Base-by-base conservation (phyloP, 352 stramenopile genomes). In the Pythium biforme region DNA sequence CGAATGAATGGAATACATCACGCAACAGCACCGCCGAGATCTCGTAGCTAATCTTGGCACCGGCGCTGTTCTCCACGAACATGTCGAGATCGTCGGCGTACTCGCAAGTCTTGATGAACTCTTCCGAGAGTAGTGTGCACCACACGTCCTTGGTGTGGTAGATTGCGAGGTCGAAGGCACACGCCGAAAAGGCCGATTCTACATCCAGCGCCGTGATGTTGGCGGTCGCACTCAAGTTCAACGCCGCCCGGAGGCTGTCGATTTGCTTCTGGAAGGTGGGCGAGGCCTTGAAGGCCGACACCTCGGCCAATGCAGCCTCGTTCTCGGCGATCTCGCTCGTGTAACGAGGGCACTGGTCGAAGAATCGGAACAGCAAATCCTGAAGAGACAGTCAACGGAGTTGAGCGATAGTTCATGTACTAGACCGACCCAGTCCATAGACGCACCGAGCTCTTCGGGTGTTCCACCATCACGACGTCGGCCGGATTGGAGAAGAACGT, bases 321-420 rank as follows among this genome's bases (percentile, higher is more conserved):
- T 89, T 88, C 0, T 72, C 61, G 29, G 72, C 74, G n/a, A 91
- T 72, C 1, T 85, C 70, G 22, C 54, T 59, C 26, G 73, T 66
- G 55, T 89, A 91, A 14, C 74, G 73, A 8, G 72, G 56, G 26
- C 82, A 91, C 20, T 72, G 55, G 40, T 89, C 82, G 61, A 81
- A 89, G 63, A 88, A 89, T 0, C 82, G 73, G 26, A 88, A 60
- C 0, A 88, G 56, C 5, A 57, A 37, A 39, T 89, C 79, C 76
- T 86, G 39, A 46, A 31, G 8, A 20, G 43, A 31, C 15, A 20
- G 34, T 37, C 19, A 50, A 31, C 33, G 23, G 5, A 37, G n/a
- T n/a, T n/a, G n/a, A n/a, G n/a, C n/a, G n/a, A n/a, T n/a, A n/a
- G n/a, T n/a, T n/a, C 2, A 19, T 33, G 0, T 55, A n/a, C 10